Evolutionary conservation across 345 rosid genomes (phyloP).

Genomic region (Dimocarpus longan): DNA sequence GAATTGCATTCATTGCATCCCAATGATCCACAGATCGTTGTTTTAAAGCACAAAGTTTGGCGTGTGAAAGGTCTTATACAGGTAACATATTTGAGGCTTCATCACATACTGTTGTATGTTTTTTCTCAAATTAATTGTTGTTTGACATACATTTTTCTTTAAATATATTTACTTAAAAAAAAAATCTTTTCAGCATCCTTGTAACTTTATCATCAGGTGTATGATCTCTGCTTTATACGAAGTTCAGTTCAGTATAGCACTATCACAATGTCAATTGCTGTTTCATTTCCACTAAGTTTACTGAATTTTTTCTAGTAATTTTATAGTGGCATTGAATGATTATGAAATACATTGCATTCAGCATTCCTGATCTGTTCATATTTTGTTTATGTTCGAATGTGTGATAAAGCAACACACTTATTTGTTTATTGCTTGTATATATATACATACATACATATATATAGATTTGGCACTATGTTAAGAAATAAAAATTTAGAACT

Average conservation of each 20-base stretch:
- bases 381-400: neutral
- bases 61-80: constrained; percentile 97
- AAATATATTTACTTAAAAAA: neutral
- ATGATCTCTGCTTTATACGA: neutral
- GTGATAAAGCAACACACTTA: neutral
- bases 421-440: neutral
- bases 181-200: neutral
- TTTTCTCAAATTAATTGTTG: neutral
- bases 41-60: constrained; percentile 94
- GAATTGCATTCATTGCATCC: constrained; percentile 88
- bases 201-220: neutral
- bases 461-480: too few species aligned
- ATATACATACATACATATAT: too few species aligned
- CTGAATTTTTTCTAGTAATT: constrained; percentile 7
- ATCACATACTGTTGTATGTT: neutral
- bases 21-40: constrained; percentile 90
- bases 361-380: neutral
- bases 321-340: neutral
- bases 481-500: too few species aligned
- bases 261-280: neutral
- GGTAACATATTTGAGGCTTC: constrained; percentile 38
- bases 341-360: neutral
- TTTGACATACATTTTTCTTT: neutral
- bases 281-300: neutral
- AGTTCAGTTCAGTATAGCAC: neutral